Percentiles rank a stretch among this genome's conserved stretches.
Conservation (phyloP, 2,329 filamentous ascomycete genomes). For the Lomentospora prolificans region DNA sequence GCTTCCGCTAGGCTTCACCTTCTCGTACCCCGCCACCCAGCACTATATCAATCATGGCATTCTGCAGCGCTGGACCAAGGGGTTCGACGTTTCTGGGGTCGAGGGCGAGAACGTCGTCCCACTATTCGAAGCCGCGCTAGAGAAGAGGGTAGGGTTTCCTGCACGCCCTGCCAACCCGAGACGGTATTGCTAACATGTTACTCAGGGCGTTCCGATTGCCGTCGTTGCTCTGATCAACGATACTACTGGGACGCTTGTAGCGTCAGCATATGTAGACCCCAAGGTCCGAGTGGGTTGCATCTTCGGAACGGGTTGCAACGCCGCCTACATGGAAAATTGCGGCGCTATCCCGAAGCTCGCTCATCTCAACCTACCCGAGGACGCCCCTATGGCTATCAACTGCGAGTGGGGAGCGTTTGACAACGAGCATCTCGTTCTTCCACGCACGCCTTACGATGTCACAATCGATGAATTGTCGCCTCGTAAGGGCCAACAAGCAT, state of each 20-base stretch:
- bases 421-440: constrained; percentile 82
- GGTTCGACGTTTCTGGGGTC: constrained; percentile 86
- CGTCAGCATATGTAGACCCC: constrained; percentile 90
- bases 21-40: constrained; percentile 90
- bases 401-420: constrained; percentile 97
- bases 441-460: constrained; percentile 74
- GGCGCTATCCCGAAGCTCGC: constrained; percentile 89
- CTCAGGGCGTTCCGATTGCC: constrained; percentile 81
- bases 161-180: no score
- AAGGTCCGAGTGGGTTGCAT: constrained; percentile 95
- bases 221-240: constrained; percentile 92
- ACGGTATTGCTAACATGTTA: no score
- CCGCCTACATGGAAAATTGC: constrained; percentile 92
- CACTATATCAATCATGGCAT: constrained; percentile 89
- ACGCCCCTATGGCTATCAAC: constrained; percentile 88
- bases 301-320: constrained; percentile 96
- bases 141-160: constrained; percentile 33
- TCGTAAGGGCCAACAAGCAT: constrained; percentile 85
- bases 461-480: constrained; percentile 87
- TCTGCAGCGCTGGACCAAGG: constrained; percentile 94
- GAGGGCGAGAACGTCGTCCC: constrained; percentile 87
- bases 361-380: constrained; percentile 76
- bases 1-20: constrained; percentile 84
- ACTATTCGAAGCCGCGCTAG: constrained; percentile 71
- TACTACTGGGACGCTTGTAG: constrained; percentile 92